Evolutionary conservation across 1,284 basidiomycete genomes (phyloP), one percentile per base, ranked within the genome.

Genomic region (Volvariella volvacea): DNA sequence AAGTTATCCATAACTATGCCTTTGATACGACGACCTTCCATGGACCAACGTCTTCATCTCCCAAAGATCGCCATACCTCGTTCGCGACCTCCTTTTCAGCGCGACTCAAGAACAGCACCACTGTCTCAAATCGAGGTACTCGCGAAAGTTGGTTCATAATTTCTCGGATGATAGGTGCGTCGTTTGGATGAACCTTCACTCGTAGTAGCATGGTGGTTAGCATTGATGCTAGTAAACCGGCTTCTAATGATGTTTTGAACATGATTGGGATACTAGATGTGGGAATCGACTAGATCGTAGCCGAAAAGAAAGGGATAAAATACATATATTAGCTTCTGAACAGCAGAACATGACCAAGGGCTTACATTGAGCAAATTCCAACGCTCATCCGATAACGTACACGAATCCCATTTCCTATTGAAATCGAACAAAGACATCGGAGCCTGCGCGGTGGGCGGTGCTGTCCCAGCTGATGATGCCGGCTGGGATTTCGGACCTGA

Each of bases 171-270:
- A 48, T 49, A 12, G 25, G 25, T 6, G 25, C 25, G 12, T 28
- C 25, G 25, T 28, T 28, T 6, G 25, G 25, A 28, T 28, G 25
- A 28, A 28, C 6, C 12, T 28, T 28, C 25, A 28, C 25, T 12
- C 12, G 25, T 28, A 28, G 12, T 6, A 28, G 25, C 6, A 28
- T 28, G 25, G 25, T 12, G 25, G 25, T 28, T 28, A 87, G 60
- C 17, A 88, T 67, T 1, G 75, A 72, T 2, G 66, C 66, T 6
- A 89, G 69, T 14, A 83, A 54, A 1, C 67, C 56, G 0, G 86
- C 73, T 39, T 86, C 84, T 21, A 89, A 67, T 0, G 83, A 83
- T 0, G 67, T 75, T 53, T 82, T 73, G 60, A 83, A 84, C 36
- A 88, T 59, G 0, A 65, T 49, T 0, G 80, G 79, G 9, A 87